These are phyloP conservation scores for Tulasnella sp. DNA, from an alignment of 768 basidiomycete genomes.

Conservation along the genomic window DNA sequence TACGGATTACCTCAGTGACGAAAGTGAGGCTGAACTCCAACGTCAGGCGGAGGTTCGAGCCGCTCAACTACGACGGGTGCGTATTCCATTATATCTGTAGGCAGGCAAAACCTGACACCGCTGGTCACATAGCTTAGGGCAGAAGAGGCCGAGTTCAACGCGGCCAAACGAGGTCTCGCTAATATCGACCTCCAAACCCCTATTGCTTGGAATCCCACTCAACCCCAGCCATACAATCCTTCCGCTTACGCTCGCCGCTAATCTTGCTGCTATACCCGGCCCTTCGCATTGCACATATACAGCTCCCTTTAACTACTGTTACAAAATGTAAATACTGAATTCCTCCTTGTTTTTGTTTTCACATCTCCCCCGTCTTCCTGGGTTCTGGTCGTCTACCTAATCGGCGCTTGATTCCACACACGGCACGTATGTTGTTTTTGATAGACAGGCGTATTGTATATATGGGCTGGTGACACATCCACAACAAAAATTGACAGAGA, in stretches of 20 bases:
- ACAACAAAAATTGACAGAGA: conserved; percentile 10
- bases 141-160: conserved; percentile 29
- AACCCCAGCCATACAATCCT: conserved; percentile 24
- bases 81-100: neutral
- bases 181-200: conserved; percentile 23
- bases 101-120: neutral
- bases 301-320: neutral
- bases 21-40: conserved; percentile 86
- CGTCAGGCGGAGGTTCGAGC: conserved; percentile 79
- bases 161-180: conserved; percentile 23
- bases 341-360: neutral
- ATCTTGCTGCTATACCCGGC: conserved; percentile 1
- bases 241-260: conserved; percentile 26
- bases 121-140: conserved; percentile 1
- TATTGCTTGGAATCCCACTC: conserved; percentile 20
- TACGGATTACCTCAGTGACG: conserved; percentile 62
- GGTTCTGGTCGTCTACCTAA: neutral
- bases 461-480: neutral
- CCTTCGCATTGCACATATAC: neutral
- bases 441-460: conserved; percentile 8
- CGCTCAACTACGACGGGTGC: conserved; percentile 47
- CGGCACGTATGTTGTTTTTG: neutral
- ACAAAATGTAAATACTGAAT: conserved; percentile 20
- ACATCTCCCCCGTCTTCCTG: neutral
- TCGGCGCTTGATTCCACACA: conserved; percentile 6